Base-by-base conservation (phyloP, 805 yeast genomes). In the Candida coquimbonensis region DNA sequence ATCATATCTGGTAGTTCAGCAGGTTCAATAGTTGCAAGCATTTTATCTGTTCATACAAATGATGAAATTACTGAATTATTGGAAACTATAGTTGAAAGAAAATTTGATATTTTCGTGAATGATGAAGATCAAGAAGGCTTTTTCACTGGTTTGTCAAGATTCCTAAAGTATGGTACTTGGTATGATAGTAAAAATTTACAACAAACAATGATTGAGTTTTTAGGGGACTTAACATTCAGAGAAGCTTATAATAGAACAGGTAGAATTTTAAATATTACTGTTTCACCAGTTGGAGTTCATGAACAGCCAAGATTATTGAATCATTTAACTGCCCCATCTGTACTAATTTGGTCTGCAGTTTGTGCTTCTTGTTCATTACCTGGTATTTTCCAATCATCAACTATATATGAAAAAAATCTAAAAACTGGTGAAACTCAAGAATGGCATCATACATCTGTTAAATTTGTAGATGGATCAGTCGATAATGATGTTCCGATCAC, bases 181-280 rank as follows among this genome's bases (percentile, higher is more conserved):
- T 87, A 86, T 60, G 96, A 89, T 61, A 85, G 80, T 57, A 68
- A 70, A 35, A 82, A 86, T 50, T 66, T 93, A 46, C 77, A 79
- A 47, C 69, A 72, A 12, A 87, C 96, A 17, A 82, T 90, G 84
- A 75, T 75, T 42, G 80, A 73, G 5, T 78, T 91, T 52, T 70
- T 91, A 5, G 98, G 98, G 1, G 91, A 90, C 59, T 66, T 91
- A 52, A 93, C 99, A 0, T 91, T 93, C 60, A 80, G 88, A 57
- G 98, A 91, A 64, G 96, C 96, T 0, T 91, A 87, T 61, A 88
- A 93, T 60, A 77, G 96, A 56, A 90, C 97, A 0, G 96, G 98
- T 0, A 77, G 90, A 47, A 86, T 93, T n/a, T 69, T 93, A 49
- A 93, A 93, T 60, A 86, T 93, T 40, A 90, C 97, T 0, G 99